Percentiles rank a stretch among this genome's conserved stretches.
Conservation (phyloP, 2,329 filamentous ascomycete genomes). For the Orbilia javanica region DNA sequence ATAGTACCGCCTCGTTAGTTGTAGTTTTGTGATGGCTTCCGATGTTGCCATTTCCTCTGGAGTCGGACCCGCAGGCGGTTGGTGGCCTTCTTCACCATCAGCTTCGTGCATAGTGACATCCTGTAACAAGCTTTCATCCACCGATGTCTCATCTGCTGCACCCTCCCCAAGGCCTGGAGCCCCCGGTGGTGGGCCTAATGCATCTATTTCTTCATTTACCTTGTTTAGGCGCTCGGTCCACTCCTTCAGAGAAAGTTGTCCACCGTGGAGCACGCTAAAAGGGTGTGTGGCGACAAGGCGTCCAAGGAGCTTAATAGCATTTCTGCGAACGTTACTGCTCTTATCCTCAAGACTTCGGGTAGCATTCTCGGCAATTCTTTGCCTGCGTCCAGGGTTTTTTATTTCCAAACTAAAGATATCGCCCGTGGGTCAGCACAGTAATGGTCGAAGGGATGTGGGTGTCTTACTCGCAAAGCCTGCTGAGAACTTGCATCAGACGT, state of each 20-base stretch:
- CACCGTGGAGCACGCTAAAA: conserved; percentile 90
- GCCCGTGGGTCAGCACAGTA: neutral
- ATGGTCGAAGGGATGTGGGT: neutral
- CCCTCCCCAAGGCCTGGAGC: conserved; percentile 78
- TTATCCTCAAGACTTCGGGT: conserved; percentile 94
- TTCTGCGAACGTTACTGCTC: conserved; percentile 95
- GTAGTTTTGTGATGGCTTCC: conserved; percentile 87
- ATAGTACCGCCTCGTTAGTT: conserved; percentile 90
- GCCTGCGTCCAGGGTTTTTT: conserved; percentile 92
- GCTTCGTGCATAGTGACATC: conserved; percentile 80
- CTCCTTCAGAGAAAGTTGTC: conserved; percentile 83
- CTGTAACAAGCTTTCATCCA: conserved; percentile 83
- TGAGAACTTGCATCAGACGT: conserved; percentile 86
- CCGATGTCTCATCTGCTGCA: conserved; percentile 73
- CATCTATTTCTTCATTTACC: conserved; percentile 84
- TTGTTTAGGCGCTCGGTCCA: conserved; percentile 86
- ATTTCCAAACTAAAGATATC: conserved; percentile 75
- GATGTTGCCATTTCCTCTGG: conserved; percentile 89
- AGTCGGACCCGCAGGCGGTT: conserved; percentile 79
- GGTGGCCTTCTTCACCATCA: conserved; percentile 70
- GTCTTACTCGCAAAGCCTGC: conserved; percentile 78
- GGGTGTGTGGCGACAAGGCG: conserved; percentile 93
- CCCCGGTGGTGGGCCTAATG: conserved; percentile 81
- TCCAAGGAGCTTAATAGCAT: conserved; percentile 91
- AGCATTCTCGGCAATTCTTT: conserved; percentile 87